Base-by-base conservation (phyloP, 495 filamentous ascomycete genomes). In the Copromyces sp. region DNA sequence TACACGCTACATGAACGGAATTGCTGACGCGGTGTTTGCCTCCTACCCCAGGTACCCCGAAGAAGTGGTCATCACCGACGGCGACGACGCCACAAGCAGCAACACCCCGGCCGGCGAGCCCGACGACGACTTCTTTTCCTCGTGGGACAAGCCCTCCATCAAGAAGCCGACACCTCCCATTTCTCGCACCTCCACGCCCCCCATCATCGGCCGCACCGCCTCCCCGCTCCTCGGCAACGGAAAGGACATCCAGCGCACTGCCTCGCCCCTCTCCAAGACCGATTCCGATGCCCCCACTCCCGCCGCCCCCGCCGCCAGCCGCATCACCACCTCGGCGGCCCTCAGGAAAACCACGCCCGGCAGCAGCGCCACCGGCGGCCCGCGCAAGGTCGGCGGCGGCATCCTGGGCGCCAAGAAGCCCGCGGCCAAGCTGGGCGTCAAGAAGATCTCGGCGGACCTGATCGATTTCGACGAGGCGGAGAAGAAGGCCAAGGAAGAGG, bases 401-500 rank as follows among this genome's bases (percentile, higher is more conserved):
- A 61, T 97, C 32, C 86, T 98, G 32, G 93, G 93, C 74, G 92
- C 92, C 24, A 99, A 98, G 87, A 98, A 95, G 82, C 87, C 97
- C 32, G 94, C 92, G 37, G 93, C 91, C 85, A 98, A 95, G 81
- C 88, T 99, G 35, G 95, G 94, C 38, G 95, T 91, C 20, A 97
- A 97, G 88, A 98, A 97, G 84, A 85, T 95, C 61, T 84, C 84
- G 24, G 88, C 85, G 41, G 93, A 94, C 73, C 9, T 71, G 42
- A 91, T 99, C 72, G 95, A 99, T 83, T 99, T 99, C 75, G 96
- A 99, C 69, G 95, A 94, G 79, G 95, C 94, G 0, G 95, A 99
- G 85, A 92, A 91, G 77, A 97, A 97, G 83, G 95, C 95, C 40
- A 96, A 94, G 81, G 95, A 98, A 80, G 95, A 99, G 81, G 95